Base-by-base conservation (phyloP, 768 basidiomycete genomes). In the Lactifluus hygrophoroides region DNA sequence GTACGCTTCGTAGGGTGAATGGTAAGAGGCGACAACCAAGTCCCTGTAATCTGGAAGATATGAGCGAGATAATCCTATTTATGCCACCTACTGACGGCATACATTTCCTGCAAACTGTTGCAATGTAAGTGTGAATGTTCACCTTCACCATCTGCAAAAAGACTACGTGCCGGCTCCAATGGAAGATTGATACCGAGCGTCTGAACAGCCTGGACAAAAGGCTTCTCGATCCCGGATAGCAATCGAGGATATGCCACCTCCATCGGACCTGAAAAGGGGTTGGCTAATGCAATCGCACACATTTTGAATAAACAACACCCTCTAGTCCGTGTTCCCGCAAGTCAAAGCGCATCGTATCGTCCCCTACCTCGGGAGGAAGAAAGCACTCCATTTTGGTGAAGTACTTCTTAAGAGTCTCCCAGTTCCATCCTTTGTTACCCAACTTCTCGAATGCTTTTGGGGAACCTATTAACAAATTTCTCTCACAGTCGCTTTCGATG, bases 401-500 rank as follows among this genome's bases (percentile, higher is more conserved):
- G 45, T 67, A 66, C 38, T 53, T 48, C 21, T 48, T 54, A 43
- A 61, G 45, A 19, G 21, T 47, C 23, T 61, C 45, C 66, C 66
- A 67, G 23, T 65, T 65, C 66, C 66, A 67, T 9, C 66, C 66
- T 19, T 60, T 57, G 43, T 67, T 67, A 13, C 66, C 66, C 6
- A 67, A 55, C 32, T 52, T 54, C 38, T 67, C 66, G 17, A 61
- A 64, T 10, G 61, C 61, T 62, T 17, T 30, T 28, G 3, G 37
- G n/a, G 11, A 13, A 3, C 28, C 3, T 23, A 46, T 58, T 17
- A 47, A 23, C 9, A 23, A 2, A 30, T 30, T 17, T 17, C 30
- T n/a, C 34, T 27, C 5, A 9, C 6, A 1, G 14, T 7, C n/a
- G 19, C 17, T 17, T 32, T 14, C 3, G 27, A 38, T 37, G 54